These are phyloP conservation scores for Calycina herbarum DNA, from an alignment of 2,329 filamentous ascomycete species.

Conservation along the genomic window DNA sequence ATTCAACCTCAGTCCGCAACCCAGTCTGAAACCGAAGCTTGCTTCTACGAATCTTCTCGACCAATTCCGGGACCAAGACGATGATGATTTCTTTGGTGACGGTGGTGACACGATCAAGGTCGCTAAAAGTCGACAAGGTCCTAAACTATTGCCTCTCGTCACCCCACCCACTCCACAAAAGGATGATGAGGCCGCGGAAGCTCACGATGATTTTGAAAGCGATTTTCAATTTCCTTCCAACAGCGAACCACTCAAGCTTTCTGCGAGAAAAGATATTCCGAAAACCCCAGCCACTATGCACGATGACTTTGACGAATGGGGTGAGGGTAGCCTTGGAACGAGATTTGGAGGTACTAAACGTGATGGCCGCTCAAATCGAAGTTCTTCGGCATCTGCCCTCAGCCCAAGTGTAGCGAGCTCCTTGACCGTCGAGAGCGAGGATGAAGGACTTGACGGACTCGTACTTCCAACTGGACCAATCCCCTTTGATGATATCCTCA, in stretches of 20 bases:
- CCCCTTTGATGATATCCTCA: constrained; percentile 77
- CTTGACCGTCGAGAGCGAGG: constrained; percentile 88
- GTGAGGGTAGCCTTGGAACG: constrained; percentile 88
- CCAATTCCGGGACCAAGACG: constrained; percentile 62
- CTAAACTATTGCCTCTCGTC: constrained; percentile 54
- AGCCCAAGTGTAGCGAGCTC: constrained; percentile 93
- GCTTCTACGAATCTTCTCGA: constrained; percentile 54
- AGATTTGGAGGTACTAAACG: constrained; percentile 83
- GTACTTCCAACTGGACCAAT: constrained; percentile 81
- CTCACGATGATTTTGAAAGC: constrained; percentile 68
- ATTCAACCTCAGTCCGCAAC: constrained; percentile 32
- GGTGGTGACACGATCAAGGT: constrained; percentile 67
- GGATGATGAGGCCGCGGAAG: constrained; percentile 34
- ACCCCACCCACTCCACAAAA: constrained; percentile 56
- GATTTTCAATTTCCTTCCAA: constrained; percentile 72
- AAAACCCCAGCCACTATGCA: constrained; percentile 59
- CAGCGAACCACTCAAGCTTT: constrained; percentile 62
- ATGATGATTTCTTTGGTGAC: constrained; percentile 65
- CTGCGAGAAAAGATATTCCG: constrained; percentile 58
- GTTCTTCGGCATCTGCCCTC: constrained; percentile 83
- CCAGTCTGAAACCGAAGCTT: constrained; percentile 29
- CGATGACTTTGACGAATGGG: constrained; percentile 89
- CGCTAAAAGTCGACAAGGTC: constrained; percentile 55
- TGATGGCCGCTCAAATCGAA: constrained; percentile 76
- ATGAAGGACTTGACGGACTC: constrained; percentile 88